Conservation (phyloP, 306 rosid species). For the Malus sieversii region DNA sequence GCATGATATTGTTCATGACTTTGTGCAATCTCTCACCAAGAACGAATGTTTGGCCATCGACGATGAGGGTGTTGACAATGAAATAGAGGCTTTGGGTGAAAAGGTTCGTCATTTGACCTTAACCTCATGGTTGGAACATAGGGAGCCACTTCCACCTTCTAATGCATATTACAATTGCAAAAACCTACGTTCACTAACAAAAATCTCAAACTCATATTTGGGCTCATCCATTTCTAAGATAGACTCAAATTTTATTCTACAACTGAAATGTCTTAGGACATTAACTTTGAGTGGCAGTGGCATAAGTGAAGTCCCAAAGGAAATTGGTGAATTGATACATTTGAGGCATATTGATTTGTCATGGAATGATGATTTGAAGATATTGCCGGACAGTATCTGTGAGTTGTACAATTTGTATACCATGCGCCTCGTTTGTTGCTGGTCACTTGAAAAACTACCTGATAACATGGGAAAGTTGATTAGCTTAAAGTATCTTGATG, state of each 20-base stretch:
- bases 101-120: background rate
- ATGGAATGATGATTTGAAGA: accelerated
- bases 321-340: background rate
- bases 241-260: background rate
- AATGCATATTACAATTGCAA: background rate
- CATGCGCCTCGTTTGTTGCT: background rate
- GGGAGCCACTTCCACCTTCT: no score
- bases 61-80: background rate
- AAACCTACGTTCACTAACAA: background rate
- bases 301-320: background rate
- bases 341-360: background rate
- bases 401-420: background rate
- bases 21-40: no score
- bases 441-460: background rate
- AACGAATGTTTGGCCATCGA: background rate
- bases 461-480: no score
- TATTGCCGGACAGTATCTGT: no score
- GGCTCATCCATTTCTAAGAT: background rate
- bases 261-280: background rate
- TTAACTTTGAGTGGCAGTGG: background rate
- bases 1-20: no score
- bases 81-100: no score
- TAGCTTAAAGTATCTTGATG: background rate
- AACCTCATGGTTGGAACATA: background rate
- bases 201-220: no score